These are phyloP conservation scores for Lecanicillium sp. DNA, from an alignment of 2,329 filamentous ascomycete genomes.

Conservation along the genomic window DNA sequence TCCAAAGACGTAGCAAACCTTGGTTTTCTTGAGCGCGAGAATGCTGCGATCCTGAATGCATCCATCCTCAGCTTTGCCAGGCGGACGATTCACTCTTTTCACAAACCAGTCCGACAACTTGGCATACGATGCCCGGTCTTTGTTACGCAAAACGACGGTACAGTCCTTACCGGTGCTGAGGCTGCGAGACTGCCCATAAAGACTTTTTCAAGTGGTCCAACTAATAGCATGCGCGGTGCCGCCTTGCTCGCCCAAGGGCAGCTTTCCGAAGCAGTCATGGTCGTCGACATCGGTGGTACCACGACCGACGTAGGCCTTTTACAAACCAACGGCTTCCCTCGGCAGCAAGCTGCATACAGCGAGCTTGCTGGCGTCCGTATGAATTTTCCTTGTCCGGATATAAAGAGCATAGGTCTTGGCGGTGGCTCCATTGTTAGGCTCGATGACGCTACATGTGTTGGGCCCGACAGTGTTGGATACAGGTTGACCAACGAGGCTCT, in stretches of 20 bases:
- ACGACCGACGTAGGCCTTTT: constrained; percentile 57
- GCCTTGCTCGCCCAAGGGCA: constrained; percentile 43
- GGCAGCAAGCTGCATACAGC: constrained; percentile 54
- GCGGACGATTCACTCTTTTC: constrained; percentile 48
- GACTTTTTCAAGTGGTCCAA: constrained; percentile 55
- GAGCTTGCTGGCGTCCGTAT: constrained; percentile 54
- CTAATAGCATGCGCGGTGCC: constrained; percentile 55
- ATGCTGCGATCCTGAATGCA: constrained; percentile 56
- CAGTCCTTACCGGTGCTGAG: constrained; percentile 42
- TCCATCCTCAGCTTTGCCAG: constrained; percentile 50
- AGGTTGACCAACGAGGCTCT: constrained; percentile 43
- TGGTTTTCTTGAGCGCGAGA: constrained; percentile 53
- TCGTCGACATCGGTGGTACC: constrained; percentile 60
- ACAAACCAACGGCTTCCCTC: constrained; percentile 52
- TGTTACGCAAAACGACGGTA: constrained; percentile 57
- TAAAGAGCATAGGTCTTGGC: constrained; percentile 52
- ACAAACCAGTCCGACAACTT: constrained; percentile 39
- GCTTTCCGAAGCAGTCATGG: constrained; percentile 38
- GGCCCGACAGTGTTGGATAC: constrained; percentile 55
- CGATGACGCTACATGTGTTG: constrained; percentile 35
- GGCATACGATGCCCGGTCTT: constrained; percentile 46
- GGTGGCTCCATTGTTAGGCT: constrained; percentile 46
- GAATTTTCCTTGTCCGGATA: constrained; percentile 50
- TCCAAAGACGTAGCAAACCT: constrained; percentile 45
- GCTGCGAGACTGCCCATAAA: constrained; percentile 50